Conservation (phyloP, 306 rosid species). For the Fagus crenata region DNA sequence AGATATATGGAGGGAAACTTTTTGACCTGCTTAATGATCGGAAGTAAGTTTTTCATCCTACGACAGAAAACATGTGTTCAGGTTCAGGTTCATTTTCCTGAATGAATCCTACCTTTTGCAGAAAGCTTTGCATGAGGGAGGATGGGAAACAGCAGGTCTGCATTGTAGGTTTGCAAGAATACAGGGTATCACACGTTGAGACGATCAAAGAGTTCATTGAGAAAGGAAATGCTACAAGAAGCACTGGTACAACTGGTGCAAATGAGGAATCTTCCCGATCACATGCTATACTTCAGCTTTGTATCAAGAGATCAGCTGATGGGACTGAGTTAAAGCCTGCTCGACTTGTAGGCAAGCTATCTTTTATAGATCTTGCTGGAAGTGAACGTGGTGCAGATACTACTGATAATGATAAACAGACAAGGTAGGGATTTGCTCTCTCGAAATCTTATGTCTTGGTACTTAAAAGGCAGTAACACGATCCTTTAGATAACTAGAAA, state of each 20-base stretch:
- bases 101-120: conserved; percentile 42
- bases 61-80: conserved; percentile 17
- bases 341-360: conserved; percentile 69
- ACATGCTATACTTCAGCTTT: conserved; percentile 87
- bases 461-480: not conserved
- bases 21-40: conserved; percentile 86
- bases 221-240: conserved; percentile 72
- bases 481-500: not conserved
- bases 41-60: conserved; percentile 51
- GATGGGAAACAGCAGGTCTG: conserved; percentile 91
- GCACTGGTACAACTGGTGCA: conserved; percentile 85
- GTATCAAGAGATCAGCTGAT: conserved; percentile 65
- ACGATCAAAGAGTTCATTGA: conserved; percentile 65
- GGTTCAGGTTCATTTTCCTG: conserved; percentile 26
- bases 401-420: conserved; percentile 74
- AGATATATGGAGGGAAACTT: conserved; percentile 83
- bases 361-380: conserved; percentile 87
- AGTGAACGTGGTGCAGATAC: conserved; percentile 91
- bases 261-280: conserved; percentile 89
- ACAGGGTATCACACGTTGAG: conserved; percentile 64
- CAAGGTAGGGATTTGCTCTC: conserved; percentile 46
- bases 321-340: conserved; percentile 69
- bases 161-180: conserved; percentile 86
- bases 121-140: conserved; percentile 87
- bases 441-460: conserved; percentile 1